A percentile compares a stretch with the other conserved stretches of the same genome.
These are phyloP conservation scores for Chlamydomonas eustigma DNA, from an alignment of 139 green algal species.

Conservation along the genomic window DNA sequence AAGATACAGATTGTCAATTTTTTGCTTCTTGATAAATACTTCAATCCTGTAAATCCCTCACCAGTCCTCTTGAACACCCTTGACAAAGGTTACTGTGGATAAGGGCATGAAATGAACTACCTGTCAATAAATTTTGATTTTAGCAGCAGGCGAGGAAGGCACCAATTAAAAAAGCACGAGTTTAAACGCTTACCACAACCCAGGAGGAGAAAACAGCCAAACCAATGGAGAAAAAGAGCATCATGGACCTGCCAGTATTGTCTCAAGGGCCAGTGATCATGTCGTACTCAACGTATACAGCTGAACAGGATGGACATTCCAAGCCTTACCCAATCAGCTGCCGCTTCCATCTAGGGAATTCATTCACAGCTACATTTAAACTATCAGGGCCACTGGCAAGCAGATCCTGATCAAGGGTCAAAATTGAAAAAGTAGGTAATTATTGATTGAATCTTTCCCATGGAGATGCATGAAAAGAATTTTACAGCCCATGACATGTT, in stretches of 20 bases:
- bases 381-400: too few relatives aligned
- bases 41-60: not conserved
- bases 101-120: not conserved
- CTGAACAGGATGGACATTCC: too few relatives aligned
- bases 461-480: not conserved
- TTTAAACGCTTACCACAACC: not conserved
- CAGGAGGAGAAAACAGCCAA: not conserved
- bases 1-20: not conserved
- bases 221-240: not conserved
- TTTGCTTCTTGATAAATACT: not conserved
- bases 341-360: not conserved
- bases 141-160: not conserved
- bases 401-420: not conserved
- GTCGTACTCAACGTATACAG: too few relatives aligned
- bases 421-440: not conserved
- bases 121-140: not conserved
- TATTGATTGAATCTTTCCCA: not conserved
- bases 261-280: not conserved
- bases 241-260: not conserved
- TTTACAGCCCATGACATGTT: not conserved
- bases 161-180: not conserved
- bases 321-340: not conserved
- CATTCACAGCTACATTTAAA: not conserved
- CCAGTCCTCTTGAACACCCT: not conserved
- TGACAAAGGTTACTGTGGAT: not conserved